Conservation (phyloP, 805 yeast genomes). For the Spathaspora hagerdaliae region DNA sequence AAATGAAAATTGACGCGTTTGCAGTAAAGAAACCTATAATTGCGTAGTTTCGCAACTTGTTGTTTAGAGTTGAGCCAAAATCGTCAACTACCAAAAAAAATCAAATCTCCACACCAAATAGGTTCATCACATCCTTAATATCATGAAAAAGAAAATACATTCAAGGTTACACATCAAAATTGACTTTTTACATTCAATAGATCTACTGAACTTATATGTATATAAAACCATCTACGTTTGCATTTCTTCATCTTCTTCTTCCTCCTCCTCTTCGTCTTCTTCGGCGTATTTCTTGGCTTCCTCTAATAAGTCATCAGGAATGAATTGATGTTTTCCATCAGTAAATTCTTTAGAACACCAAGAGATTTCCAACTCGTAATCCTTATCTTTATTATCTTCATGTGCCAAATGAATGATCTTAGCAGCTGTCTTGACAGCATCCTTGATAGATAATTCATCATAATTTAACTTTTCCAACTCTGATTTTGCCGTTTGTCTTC, state of each 20-base stretch:
- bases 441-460: constrained; percentile 63
- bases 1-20: too few relatives aligned
- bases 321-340: constrained; percentile 70
- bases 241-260: constrained; percentile 53
- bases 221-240: not conserved
- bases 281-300: constrained; percentile 85
- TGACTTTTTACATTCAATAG: too few relatives aligned
- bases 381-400: constrained; percentile 97
- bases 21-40: too few relatives aligned
- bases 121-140: too few relatives aligned
- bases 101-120: too few relatives aligned
- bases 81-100: too few relatives aligned
- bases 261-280: constrained; percentile 76
- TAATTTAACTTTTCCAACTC: constrained; percentile 89
- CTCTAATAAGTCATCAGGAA: constrained; percentile 72
- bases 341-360: constrained; percentile 83
- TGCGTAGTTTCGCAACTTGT: too few relatives aligned
- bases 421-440: constrained; percentile 92
- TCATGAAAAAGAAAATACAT: too few relatives aligned
- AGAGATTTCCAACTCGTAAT: constrained; percentile 88
- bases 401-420: constrained; percentile 90
- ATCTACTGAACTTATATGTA: not conserved
- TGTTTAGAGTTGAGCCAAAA: too few relatives aligned
- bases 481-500: constrained; percentile 95
- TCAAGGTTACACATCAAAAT: too few relatives aligned